Conservation (phyloP, 2,329 filamentous ascomycete species). For the Epichloe scottii region DNA sequence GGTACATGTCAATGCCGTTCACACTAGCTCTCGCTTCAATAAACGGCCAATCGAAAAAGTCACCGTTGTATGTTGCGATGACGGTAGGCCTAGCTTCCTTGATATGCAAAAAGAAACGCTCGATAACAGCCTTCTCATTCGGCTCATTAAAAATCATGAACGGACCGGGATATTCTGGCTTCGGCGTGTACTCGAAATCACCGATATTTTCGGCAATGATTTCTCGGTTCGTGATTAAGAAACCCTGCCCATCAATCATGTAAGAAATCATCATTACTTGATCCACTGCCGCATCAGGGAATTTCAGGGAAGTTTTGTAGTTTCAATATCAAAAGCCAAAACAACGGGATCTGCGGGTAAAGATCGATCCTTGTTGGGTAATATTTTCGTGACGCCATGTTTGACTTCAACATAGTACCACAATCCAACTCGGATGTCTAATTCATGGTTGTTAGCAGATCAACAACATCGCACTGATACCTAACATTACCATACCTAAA, state of each 20-base stretch:
- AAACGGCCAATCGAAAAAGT: slow-evolving; percentile 99
- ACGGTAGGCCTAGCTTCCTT: slow-evolving; percentile 91
- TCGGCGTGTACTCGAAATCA: slow-evolving; percentile 97
- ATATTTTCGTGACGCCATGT: slow-evolving; percentile 75
- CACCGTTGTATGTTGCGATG: slow-evolving; percentile 99
- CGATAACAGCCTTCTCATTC: slow-evolving; percentile 75
- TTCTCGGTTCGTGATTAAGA: slow-evolving; percentile 93
- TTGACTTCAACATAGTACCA: slow-evolving; percentile 97
- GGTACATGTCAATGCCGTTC: slow-evolving; percentile 97
- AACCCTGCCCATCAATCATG: slow-evolving; percentile 98
- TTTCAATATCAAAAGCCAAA: slow-evolving; percentile 98
- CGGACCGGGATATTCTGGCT: slow-evolving; percentile 84
- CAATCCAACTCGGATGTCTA: slow-evolving; percentile 87
- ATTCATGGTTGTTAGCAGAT: slow-evolving; percentile 13
- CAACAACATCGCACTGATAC: background rate
- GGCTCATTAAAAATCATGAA: slow-evolving; percentile 99
- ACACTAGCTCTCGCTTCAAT: slow-evolving; percentile 88
- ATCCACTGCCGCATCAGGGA: slow-evolving; percentile 86
- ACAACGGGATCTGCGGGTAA: slow-evolving; percentile 93
- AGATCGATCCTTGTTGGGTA: slow-evolving; percentile 74
- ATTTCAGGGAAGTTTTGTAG: slow-evolving; percentile 93
- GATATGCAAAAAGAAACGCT: slow-evolving; percentile 89
- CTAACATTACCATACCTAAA: slow-evolving; percentile 43
- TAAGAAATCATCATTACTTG: slow-evolving; percentile 99
- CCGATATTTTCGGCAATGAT: slow-evolving; percentile 95